phyloP scores from a whole-genome alignment of 345 rosid species.

The Melaleuca alternifolia region DNA sequence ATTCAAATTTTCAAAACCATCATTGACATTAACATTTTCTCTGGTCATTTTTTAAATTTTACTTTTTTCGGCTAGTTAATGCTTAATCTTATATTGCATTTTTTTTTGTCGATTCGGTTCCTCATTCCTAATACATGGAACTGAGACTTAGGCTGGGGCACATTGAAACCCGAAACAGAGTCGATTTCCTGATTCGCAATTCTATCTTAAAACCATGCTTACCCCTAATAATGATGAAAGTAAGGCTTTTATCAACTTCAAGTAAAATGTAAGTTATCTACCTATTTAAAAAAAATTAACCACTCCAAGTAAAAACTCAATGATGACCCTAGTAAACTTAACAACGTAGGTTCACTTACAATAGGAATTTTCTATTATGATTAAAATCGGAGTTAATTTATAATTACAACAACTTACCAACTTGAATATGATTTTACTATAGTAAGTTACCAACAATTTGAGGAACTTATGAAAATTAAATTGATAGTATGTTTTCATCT shows the following conservation, averaged over 20 bases:
- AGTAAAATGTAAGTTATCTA: not conserved
- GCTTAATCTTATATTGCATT: not conserved
- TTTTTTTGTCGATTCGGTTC: too few relatives aligned
- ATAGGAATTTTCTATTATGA: not conserved
- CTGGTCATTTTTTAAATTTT: not conserved
- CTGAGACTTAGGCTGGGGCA: too few relatives aligned
- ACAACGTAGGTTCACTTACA: not conserved
- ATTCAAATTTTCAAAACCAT: not conserved
- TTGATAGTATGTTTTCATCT: not conserved
- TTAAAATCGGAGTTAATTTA: not conserved
- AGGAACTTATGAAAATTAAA: not conserved
- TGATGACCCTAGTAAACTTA: not conserved
- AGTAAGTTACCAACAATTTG: not conserved
- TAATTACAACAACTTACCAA: not conserved
- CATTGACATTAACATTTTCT: not conserved
- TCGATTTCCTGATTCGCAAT: too few relatives aligned
- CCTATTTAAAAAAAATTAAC: not conserved
- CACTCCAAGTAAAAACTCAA: not conserved
- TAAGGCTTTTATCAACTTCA: not conserved
- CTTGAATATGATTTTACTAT: not conserved
- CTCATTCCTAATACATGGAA: too few relatives aligned
- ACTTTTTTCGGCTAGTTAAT: not conserved
- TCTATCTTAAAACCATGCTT: too few relatives aligned
- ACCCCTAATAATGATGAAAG: rapidly evolving
- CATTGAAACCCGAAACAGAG: too few relatives aligned